Evolutionary conservation across 2,329 filamentous ascomycete genomes (phyloP).

Genomic region (Coniochaeta hoffmannii): DNA sequence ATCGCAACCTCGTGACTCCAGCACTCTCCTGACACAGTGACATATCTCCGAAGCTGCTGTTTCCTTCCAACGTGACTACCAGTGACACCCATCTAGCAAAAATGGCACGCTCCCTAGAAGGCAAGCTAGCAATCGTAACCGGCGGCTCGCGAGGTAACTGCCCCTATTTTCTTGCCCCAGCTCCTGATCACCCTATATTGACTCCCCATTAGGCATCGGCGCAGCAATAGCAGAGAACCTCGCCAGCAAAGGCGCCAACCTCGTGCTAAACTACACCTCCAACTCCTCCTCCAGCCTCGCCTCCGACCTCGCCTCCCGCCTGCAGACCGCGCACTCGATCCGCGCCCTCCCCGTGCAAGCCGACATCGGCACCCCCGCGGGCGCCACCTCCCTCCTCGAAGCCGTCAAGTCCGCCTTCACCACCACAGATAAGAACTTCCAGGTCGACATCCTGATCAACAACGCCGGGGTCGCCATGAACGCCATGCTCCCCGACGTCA

Average conservation of each 20-base stretch:
- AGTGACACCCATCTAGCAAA: neutral
- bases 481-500: conserved; percentile 55
- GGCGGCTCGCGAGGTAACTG: conserved; percentile 66
- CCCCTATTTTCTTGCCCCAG: neutral
- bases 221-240: conserved; percentile 57
- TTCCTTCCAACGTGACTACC: neutral
- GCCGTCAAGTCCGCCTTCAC: conserved; percentile 52
- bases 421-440: conserved; percentile 36
- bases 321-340: conserved; percentile 51
- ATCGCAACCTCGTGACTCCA: no score
- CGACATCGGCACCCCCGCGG: conserved; percentile 57
- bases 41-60: no score
- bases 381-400: conserved; percentile 51
- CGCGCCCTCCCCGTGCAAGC: conserved; percentile 59
- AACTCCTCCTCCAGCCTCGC: conserved; percentile 31
- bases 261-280: conserved; percentile 64
- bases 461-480: conserved; percentile 72
- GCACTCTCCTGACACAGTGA: no score
- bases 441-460: conserved; percentile 80
- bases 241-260: conserved; percentile 60
- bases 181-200: neutral
- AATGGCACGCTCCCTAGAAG: conserved; percentile 48
- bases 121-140: conserved; percentile 72
- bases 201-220: conserved; percentile 56
- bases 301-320: conserved; percentile 54